These are phyloP conservation scores for Phytophthora vignae DNA, from an alignment of 352 stramenopile genomes.

Conservation along the genomic window DNA sequence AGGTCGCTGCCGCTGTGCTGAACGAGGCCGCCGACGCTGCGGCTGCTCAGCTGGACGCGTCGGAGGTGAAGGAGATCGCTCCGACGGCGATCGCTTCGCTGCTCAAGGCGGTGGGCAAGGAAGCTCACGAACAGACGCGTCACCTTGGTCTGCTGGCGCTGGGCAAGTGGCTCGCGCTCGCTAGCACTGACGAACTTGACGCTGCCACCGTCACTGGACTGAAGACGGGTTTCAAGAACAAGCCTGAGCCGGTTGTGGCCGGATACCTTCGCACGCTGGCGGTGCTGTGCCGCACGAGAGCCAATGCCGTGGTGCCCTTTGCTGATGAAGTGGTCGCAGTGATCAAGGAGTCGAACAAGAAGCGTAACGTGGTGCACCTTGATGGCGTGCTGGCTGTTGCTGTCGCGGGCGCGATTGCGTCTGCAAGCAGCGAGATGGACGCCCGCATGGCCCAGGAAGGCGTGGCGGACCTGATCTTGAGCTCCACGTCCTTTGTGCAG, in stretches of 20 bases:
- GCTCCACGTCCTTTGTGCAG: slow-evolving; percentile 58
- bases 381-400: slow-evolving; percentile 79
- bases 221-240: slow-evolving; percentile 73
- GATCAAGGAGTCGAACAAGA: slow-evolving; percentile 78
- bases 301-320: slow-evolving; percentile 43
- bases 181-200: slow-evolving; percentile 56
- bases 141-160: slow-evolving; percentile 75
- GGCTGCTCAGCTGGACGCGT: slow-evolving; percentile 38
- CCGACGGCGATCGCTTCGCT: slow-evolving; percentile 55
- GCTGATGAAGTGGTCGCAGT: slow-evolving; percentile 64
- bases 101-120: slow-evolving; percentile 81
- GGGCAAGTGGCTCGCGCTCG: slow-evolving; percentile 76
- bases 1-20: slow-evolving; percentile 75
- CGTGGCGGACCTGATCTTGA: slow-evolving; percentile 55
- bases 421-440: slow-evolving; percentile 67
- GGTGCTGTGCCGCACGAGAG: slow-evolving; percentile 48
- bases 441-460: slow-evolving; percentile 61
- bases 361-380: slow-evolving; percentile 74
- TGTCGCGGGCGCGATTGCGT: slow-evolving; percentile 64
- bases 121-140: slow-evolving; percentile 85
- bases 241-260: slow-evolving; percentile 70
- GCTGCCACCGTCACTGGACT: slow-evolving; percentile 48
- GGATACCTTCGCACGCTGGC: slow-evolving; percentile 71
- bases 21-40: slow-evolving; percentile 58
- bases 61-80: slow-evolving; percentile 53